These are phyloP conservation scores for Ophiognomonia clavigignenti-juglandacearum DNA, from an alignment of 2,329 filamentous ascomycete species.

Conservation along the genomic window DNA sequence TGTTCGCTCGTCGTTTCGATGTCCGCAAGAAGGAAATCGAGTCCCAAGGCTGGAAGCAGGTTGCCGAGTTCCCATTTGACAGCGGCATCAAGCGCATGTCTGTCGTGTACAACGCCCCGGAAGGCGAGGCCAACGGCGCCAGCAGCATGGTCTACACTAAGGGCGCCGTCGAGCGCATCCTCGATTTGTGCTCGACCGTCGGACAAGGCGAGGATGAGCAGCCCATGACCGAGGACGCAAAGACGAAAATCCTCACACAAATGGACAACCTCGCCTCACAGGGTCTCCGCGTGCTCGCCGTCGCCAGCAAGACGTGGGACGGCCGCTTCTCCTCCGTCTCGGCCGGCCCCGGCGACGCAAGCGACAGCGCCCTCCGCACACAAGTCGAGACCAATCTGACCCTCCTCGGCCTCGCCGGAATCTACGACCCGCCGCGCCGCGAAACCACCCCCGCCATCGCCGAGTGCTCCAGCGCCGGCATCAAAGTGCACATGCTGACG, in stretches of 20 bases:
- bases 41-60: constrained; percentile 52
- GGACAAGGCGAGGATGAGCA: constrained; percentile 37
- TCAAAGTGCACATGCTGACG: constrained; percentile 79
- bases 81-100: constrained; percentile 77
- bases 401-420: constrained; percentile 77
- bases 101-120: constrained; percentile 59
- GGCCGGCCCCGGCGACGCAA: constrained; percentile 22
- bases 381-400: constrained; percentile 63
- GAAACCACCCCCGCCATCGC: constrained; percentile 71
- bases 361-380: constrained; percentile 46
- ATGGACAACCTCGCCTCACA: constrained; percentile 58
- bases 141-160: constrained; percentile 56
- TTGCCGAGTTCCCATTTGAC: constrained; percentile 75
- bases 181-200: constrained; percentile 50
- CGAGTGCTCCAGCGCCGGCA: constrained; percentile 68
- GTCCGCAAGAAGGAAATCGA: constrained; percentile 51
- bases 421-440: constrained; percentile 80
- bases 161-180: constrained; percentile 56
- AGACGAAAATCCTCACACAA: constrained; percentile 45
- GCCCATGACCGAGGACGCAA: constrained; percentile 45
- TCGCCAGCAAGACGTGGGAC: constrained; percentile 59
- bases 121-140: constrained; percentile 29
- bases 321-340: constrained; percentile 40
- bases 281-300: constrained; percentile 67
- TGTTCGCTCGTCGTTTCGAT: constrained; percentile 66